Evolutionary conservation across 2,329 filamentous ascomycete species (phyloP), one percentile per base, ranked within the genome.

Genomic region (Ceratocystis ficicola): DNA sequence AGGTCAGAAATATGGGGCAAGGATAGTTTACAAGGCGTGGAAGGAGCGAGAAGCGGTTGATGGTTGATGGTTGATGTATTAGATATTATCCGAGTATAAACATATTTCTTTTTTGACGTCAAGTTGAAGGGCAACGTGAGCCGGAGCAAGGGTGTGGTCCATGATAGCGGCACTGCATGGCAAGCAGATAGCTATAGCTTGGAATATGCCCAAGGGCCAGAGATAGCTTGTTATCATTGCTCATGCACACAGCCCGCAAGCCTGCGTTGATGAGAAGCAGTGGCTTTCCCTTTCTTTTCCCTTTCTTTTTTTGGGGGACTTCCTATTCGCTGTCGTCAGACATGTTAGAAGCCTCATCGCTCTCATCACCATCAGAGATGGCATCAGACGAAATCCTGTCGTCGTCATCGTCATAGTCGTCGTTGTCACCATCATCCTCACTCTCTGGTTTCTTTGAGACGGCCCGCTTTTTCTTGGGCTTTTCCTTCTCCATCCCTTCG

Each of bases 1-100:
- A 78, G 93, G 93, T 0, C 81, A 93, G 74, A 85, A 83, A 68
- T 97, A 90, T 74, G 93, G 93, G 1, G 84, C 85, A 69, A 84
- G 85, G 69, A 90, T 87, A 70, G 86, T 95, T 69, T 97, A 96
- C 77, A 86, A 85, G 72, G 89, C 85, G 0, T 97, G 93, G 93
- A 84, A 86, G 74, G 85, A 84, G 69, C 85, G 76, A 70, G 57
- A 44, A 5, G 15, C 10, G 3, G 59, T 7, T 25, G 12, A 25
- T 52, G 12, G 20, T 7, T 25, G 12, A 15, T 52, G 10, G n/a
- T 4, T 52, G 48, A 25, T 25, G 20, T 63, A 62, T 61, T 65
- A 36, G n/a, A 48, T 20, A 64, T 63, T 57, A 64, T 41, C 5
- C 36, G 48, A 25, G 6, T 20, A 52, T 44, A 28, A 41, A 36